A percentile compares a stretch with the other conserved stretches of the same genome.
Evolutionary conservation across 805 yeast genomes (phyloP).

Genomic region (Lachancea cidri): DNA sequence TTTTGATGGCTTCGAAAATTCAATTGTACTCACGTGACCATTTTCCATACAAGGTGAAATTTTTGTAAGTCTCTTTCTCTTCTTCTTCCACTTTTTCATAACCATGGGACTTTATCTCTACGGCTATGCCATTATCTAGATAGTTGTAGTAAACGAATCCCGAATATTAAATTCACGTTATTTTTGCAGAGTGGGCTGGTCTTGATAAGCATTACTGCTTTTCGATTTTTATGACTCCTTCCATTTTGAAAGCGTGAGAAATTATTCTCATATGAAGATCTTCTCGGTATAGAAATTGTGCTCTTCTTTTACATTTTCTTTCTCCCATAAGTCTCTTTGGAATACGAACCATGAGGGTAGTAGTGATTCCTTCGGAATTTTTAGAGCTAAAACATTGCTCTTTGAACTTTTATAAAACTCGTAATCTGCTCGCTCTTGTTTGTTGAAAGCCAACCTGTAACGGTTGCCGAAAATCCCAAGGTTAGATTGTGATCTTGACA

Average conservation of each 20-base stretch:
- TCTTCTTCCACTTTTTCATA: slow-evolving; percentile 1
- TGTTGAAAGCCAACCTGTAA: slow-evolving; percentile 30
- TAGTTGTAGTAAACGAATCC: slow-evolving; percentile 54
- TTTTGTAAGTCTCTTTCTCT: neutral
- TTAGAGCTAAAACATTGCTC: slow-evolving; percentile 34
- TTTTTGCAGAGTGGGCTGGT: slow-evolving; percentile 23
- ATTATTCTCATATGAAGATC: slow-evolving; percentile 19
- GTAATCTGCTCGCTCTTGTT: slow-evolving; percentile 28
- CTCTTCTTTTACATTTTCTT: slow-evolving; percentile 33
- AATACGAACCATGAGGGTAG: slow-evolving; percentile 73
- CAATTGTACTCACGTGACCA: too few species aligned
- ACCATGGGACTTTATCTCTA: slow-evolving; percentile 43
- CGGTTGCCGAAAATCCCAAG: slow-evolving; percentile 32
- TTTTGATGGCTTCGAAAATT: too few species aligned
- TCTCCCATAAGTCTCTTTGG: slow-evolving; percentile 66
- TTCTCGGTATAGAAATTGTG: slow-evolving; percentile 32
- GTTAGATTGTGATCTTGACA: slow-evolving; percentile 19
- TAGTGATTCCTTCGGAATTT: slow-evolving; percentile 55
- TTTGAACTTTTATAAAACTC: slow-evolving; percentile 39
- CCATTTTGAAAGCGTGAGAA: slow-evolving; percentile 33
- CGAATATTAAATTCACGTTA: slow-evolving; percentile 33
- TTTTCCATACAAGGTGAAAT: neutral
- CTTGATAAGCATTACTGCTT: slow-evolving; percentile 4
- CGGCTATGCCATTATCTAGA: slow-evolving; percentile 36
- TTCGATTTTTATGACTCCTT: slow-evolving; percentile 13